These are phyloP conservation scores for Bipolaris victoriae DNA, from an alignment of 2,329 filamentous ascomycete genomes.

Conservation along the genomic window DNA sequence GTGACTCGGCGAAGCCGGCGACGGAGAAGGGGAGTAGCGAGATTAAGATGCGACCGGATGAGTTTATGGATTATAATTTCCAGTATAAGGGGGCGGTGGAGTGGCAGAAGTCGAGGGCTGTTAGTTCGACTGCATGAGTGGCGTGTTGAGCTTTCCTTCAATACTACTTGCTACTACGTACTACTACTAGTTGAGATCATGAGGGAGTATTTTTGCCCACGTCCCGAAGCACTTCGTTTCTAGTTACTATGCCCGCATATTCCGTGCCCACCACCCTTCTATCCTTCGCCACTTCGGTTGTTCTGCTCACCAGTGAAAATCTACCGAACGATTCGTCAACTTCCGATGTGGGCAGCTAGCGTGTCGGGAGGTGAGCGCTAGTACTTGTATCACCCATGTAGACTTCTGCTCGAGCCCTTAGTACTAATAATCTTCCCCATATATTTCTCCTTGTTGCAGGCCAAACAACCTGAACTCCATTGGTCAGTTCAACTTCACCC, in stretches of 20 bases:
- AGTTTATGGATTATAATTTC: conserved; percentile 54
- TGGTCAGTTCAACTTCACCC: too few species aligned
- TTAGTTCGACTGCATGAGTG: not conserved
- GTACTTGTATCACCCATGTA: too few species aligned
- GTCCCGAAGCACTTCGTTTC: not conserved
- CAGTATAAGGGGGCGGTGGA: conserved; percentile 46
- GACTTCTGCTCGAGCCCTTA: too few species aligned
- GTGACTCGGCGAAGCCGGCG: conserved; percentile 51
- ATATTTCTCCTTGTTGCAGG: too few species aligned
- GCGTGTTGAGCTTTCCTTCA: too few species aligned
- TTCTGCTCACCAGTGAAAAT: not conserved
- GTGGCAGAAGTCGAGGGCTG: conserved; percentile 30
- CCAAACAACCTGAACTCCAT: too few species aligned
- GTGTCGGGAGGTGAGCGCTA: too few species aligned
- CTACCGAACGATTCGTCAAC: not conserved
- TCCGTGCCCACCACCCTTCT: not conserved
- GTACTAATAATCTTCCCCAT: too few species aligned
- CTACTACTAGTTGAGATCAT: not conserved
- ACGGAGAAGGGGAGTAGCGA: conserved; percentile 42
- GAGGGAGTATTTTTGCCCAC: not conserved
- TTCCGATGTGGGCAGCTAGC: too few species aligned
- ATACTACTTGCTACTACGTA: too few species aligned
- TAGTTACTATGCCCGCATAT: not conserved
- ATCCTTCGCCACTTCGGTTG: not conserved
- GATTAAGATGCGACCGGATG: conserved; percentile 48